These are phyloP conservation scores for Silene uniflora DNA, from an alignment of 148 eudicot genomes.

Conservation along the genomic window DNA sequence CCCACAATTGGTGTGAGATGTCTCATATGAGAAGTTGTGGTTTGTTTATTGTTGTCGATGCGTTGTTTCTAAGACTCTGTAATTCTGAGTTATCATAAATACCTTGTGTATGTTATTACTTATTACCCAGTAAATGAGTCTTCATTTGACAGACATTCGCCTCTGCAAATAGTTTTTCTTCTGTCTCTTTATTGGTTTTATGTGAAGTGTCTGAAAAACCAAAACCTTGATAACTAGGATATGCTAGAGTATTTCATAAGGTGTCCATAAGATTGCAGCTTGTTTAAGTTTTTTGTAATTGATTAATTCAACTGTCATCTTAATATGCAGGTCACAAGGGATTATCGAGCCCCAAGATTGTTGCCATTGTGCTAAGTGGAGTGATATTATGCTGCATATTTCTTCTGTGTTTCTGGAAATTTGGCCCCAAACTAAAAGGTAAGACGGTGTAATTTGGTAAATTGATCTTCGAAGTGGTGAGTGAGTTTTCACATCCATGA, in stretches of 20 bases:
- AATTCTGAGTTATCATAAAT: too few species aligned
- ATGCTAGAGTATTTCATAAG: not conserved
- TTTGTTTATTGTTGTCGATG: too few species aligned
- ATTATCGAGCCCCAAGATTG: constrained; percentile 28
- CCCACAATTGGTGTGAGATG: too few species aligned
- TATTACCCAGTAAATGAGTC: not conserved
- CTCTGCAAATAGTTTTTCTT: too few species aligned
- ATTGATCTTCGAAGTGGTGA: not conserved
- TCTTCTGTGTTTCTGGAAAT: constrained; percentile 37
- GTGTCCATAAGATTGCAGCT: not conserved
- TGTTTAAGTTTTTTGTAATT: not conserved
- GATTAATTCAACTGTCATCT: not conserved
- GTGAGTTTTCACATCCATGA: not conserved
- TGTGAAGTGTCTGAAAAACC: not conserved
- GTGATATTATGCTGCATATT: constrained; percentile 26
- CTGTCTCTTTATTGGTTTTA: too few species aligned
- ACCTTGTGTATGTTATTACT: not conserved
- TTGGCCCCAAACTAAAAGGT: constrained; percentile 25
- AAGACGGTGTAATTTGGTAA: constrained; percentile 1
- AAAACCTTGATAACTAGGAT: not conserved
- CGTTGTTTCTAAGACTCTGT: too few species aligned
- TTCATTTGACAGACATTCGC: not conserved
- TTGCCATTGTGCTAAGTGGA: constrained; percentile 26
- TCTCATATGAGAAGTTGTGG: too few species aligned
- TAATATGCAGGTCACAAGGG: constrained; percentile 23